Base-by-base conservation (phyloP, 306 rosid species). In the Calophaca sinica region DNA sequence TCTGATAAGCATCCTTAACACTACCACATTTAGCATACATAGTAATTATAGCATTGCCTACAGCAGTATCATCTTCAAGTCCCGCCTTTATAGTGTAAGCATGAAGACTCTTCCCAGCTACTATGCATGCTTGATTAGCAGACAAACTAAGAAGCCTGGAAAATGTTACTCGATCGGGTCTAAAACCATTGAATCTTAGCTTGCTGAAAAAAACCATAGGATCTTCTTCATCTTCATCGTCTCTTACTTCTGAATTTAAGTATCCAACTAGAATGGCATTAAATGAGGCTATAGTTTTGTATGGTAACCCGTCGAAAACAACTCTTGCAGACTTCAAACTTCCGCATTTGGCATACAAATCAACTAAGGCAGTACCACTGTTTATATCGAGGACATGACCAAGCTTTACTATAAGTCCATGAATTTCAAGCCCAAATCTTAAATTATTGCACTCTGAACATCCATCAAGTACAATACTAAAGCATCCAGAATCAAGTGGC, bases 1-100 rank as follows among this genome's bases (percentile, higher is more conserved):
- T 80, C 64, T 82, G 50, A 51, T 71, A 45, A 66, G 89, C 87
- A 71, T 85, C 89, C 49, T 35, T 76, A 74, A 85, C 74, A 73
- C 70, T 62, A 61, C 91, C 91, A 74, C 87, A 87, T 87, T 20
- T 82, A 48, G 83, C 87, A 81, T 83, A 85, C 91, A 82, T 83
- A 46, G 87, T 85, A 75, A 81, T 63, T 57, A 72, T 26, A 72
- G 89, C 86, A 78, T 87, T 85, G 55, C 80, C 61, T 71, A 85
- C 86, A 28, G 65, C 71, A 55, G 61, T 72, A 61, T 82, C 69
- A 53, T 82, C 52, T 62, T 85, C 91, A 61, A 78, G 64, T 59
- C 87, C 86, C 38, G 59, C 74, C 66, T 83, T 86, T 42, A 83
- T 77, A 11, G 83, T 7, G 57, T 78, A 77, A 58, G 80, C 79